A percentile compares a stretch with the other conserved stretches of the same genome.
Conservation (phyloP, 768 basidiomycete species). For the Leccinum uliginosum region DNA sequence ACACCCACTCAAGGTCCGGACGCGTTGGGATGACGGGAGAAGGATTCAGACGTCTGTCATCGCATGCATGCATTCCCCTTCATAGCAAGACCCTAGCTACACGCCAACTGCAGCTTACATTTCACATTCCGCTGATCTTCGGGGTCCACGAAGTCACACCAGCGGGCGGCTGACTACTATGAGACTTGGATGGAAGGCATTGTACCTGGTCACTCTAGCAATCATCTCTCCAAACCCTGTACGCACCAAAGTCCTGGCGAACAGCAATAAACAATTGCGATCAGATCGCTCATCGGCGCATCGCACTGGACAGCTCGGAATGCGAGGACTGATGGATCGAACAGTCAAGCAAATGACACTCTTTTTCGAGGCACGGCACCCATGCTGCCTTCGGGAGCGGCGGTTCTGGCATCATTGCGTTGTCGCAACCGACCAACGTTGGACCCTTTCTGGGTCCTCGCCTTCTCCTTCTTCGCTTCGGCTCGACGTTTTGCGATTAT, state of each 20-base stretch:
- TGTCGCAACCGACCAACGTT: conserved; percentile 10
- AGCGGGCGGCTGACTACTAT: conserved; percentile 17
- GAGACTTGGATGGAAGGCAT: conserved; percentile 8
- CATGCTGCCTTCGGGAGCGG: conserved; percentile 6
- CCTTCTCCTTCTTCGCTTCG: conserved; percentile 38
- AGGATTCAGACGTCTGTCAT: neutral
- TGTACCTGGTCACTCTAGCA: conserved; percentile 12
- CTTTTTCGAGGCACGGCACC: conserved; percentile 28
- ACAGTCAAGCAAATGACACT: conserved; percentile 29
- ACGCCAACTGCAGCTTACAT: neutral
- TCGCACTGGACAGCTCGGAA: conserved; percentile 13
- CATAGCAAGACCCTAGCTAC: conserved; percentile 1
- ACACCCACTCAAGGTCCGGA: neutral
- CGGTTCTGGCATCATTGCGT: conserved; percentile 9
- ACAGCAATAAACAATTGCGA: conserved; percentile 17
- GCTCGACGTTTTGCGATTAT: conserved; percentile 35
- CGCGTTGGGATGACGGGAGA: neutral
- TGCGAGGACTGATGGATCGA: conserved; percentile 16
- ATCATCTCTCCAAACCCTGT: conserved; percentile 6
- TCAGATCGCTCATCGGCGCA: conserved; percentile 21
- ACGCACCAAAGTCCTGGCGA: neutral
- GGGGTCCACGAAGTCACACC: conserved; percentile 1
- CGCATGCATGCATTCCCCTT: neutral
- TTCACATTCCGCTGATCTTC: conserved; percentile 12
- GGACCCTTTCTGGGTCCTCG: conserved; percentile 28